These are phyloP conservation scores for Naganishia friedmannii DNA, from an alignment of 768 basidiomycete genomes.

Conservation along the genomic window DNA sequence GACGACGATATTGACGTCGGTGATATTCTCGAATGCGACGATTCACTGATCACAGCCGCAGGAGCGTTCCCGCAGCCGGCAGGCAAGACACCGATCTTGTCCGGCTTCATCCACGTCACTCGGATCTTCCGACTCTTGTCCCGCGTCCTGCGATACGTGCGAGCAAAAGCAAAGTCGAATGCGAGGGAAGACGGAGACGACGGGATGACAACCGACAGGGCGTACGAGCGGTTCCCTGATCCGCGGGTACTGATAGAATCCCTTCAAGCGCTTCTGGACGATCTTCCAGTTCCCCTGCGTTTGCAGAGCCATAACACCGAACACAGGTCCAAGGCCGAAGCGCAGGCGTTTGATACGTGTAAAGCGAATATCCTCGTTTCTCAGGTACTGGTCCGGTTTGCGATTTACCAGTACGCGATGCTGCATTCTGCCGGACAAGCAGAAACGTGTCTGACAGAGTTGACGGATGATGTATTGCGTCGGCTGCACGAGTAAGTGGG, in stretches of 20 bases:
- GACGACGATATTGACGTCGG: conserved; percentile 36
- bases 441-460: conserved; percentile 36
- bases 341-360: conserved; percentile 36
- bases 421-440: conserved; percentile 39
- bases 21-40: conserved; percentile 44
- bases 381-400: conserved; percentile 45
- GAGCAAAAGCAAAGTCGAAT: conserved; percentile 40
- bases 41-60: conserved; percentile 43
- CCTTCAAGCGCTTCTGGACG: conserved; percentile 32
- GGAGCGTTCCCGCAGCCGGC: conserved; percentile 41
- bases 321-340: conserved; percentile 37
- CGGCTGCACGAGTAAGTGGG: conserved; percentile 43
- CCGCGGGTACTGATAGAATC: conserved; percentile 37
- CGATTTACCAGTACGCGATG: conserved; percentile 44
- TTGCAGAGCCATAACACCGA: conserved; percentile 36
- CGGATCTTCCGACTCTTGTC: conserved; percentile 37
- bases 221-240: conserved; percentile 38
- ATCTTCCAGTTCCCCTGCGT: conserved; percentile 40
- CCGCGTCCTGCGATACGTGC: conserved; percentile 36
- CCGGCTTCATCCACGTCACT: conserved; percentile 47
- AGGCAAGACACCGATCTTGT: conserved; percentile 40
- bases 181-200: conserved; percentile 38
- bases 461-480: conserved; percentile 45
- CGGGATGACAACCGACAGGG: conserved; percentile 39
- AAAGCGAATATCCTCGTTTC: conserved; percentile 48